phyloP scores from a whole-genome alignment of 306 rosid genomes.

The Gastrolobium villosum region DNA sequence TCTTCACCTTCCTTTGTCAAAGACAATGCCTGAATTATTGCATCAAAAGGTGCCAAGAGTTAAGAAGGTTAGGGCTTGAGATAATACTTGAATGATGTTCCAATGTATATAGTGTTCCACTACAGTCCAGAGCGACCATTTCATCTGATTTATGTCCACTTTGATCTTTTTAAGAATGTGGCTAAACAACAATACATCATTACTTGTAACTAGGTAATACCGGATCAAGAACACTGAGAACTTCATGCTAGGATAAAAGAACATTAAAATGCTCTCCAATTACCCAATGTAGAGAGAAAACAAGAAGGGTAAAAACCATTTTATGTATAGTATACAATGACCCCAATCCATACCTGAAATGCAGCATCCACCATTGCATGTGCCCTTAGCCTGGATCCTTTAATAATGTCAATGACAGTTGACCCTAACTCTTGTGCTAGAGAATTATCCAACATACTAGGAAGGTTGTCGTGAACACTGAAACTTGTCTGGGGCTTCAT shows the following conservation, averaged over 20 bases:
- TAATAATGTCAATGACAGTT: conserved; percentile 69
- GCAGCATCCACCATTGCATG: conserved; percentile 86
- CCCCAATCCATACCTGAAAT: conserved; percentile 67
- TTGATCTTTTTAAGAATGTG: background rate
- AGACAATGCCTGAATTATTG: conserved; percentile 70
- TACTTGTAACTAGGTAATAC: conserved; percentile 21
- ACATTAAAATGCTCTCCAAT: background rate
- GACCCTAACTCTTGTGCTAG: conserved; percentile 69
- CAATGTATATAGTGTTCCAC: conserved; percentile 25
- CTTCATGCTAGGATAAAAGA: conserved; percentile 1
- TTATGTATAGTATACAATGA: conserved; percentile 36
- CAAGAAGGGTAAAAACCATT: conserved; percentile 16
- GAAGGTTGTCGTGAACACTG: conserved; percentile 52
- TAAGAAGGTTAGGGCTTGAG: conserved; percentile 25
- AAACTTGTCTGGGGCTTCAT: conserved; percentile 60
- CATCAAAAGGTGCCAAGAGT: conserved; percentile 31
- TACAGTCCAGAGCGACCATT: conserved; percentile 41
- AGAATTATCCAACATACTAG: conserved; percentile 63
- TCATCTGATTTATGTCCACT: conserved; percentile 20
- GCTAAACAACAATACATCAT: conserved; percentile 31
- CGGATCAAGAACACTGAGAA: conserved; percentile 8
- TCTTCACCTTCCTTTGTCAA: conserved; percentile 86
- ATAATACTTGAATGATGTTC: conserved; percentile 21
- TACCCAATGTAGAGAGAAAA: conserved; percentile 15
- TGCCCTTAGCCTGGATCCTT: conserved; percentile 76